phyloP scores from a whole-genome alignment of 495 filamentous ascomycete genomes.

The Letharia lupina region DNA sequence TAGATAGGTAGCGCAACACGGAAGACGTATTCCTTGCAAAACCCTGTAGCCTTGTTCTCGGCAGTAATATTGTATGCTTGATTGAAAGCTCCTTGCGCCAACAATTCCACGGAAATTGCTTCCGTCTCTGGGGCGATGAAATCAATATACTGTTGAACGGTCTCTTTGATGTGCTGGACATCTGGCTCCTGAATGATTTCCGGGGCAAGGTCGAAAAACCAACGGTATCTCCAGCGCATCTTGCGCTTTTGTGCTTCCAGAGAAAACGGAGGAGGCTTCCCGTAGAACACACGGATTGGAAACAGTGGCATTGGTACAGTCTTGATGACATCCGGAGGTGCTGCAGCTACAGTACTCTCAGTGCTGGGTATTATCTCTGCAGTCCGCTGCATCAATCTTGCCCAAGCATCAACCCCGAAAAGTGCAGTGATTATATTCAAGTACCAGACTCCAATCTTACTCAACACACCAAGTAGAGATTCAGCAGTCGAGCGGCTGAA shows the following conservation, averaged over 20 bases:
- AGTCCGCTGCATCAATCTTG: not conserved
- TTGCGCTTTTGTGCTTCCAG: not conserved
- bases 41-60: not conserved
- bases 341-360: not conserved
- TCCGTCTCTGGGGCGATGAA: not conserved
- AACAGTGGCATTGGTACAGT: not conserved
- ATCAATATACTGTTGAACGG: not conserved
- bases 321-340: not conserved
- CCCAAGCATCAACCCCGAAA: not conserved
- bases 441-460: not conserved
- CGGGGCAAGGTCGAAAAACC: not conserved
- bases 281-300: constrained; percentile 4
- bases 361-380: not conserved
- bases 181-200: not conserved
- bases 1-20: constrained; percentile 48
- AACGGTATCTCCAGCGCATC: not conserved
- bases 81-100: constrained; percentile 22
- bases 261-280: not conserved
- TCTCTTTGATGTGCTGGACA: constrained; percentile 1
- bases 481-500: not conserved
- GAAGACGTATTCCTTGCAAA: constrained; percentile 29
- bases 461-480: not conserved
- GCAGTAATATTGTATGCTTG: constrained; percentile 19
- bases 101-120: constrained; percentile 3
- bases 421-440: not conserved